Conservation (phyloP, 768 basidiomycete genomes). For the Fomitopsis pulvina region DNA sequence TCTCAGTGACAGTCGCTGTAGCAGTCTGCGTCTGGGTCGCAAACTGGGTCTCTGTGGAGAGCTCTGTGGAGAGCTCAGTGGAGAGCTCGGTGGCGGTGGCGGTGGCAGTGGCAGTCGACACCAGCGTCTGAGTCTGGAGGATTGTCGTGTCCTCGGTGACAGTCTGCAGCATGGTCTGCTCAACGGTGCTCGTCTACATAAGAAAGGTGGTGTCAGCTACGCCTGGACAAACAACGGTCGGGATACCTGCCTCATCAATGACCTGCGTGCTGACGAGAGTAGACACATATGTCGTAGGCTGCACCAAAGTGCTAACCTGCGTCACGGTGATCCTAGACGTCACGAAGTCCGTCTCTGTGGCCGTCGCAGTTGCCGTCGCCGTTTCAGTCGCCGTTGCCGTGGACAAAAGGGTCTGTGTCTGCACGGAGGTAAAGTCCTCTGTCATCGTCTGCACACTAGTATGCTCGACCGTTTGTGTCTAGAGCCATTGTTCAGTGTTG, state of each 20-base stretch:
- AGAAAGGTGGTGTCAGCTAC: neutral
- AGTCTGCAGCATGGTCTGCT: slow-evolving; percentile 50
- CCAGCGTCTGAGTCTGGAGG: slow-evolving; percentile 42
- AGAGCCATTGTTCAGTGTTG: neutral
- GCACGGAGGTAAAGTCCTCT: slow-evolving; percentile 38
- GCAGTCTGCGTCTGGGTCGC: slow-evolving; percentile 39
- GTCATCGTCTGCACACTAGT: slow-evolving; percentile 49
- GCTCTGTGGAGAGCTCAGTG: too few relatives aligned
- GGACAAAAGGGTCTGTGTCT: slow-evolving; percentile 48
- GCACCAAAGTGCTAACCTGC: slow-evolving; percentile 38
- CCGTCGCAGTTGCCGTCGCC: slow-evolving; percentile 35
- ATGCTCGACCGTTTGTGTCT: slow-evolving; percentile 55
- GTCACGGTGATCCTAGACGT: slow-evolving; percentile 45
- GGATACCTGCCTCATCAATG: slow-evolving; percentile 43
- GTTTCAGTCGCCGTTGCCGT: slow-evolving; percentile 24
- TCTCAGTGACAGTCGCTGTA: slow-evolving; percentile 37
- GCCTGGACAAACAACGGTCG: slow-evolving; percentile 1
- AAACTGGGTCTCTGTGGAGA: slow-evolving; percentile 24
- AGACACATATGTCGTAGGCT: slow-evolving; percentile 54
- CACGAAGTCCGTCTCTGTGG: slow-evolving; percentile 48
- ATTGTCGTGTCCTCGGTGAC: slow-evolving; percentile 39
- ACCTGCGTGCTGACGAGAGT: slow-evolving; percentile 50
- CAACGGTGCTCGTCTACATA: slow-evolving; percentile 47
- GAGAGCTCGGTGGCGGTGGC: too few relatives aligned
- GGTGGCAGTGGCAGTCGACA: slow-evolving; percentile 29